Conservation (phyloP, 2,329 filamentous ascomycete species). For the Chaetomiaceae sp. region DNA sequence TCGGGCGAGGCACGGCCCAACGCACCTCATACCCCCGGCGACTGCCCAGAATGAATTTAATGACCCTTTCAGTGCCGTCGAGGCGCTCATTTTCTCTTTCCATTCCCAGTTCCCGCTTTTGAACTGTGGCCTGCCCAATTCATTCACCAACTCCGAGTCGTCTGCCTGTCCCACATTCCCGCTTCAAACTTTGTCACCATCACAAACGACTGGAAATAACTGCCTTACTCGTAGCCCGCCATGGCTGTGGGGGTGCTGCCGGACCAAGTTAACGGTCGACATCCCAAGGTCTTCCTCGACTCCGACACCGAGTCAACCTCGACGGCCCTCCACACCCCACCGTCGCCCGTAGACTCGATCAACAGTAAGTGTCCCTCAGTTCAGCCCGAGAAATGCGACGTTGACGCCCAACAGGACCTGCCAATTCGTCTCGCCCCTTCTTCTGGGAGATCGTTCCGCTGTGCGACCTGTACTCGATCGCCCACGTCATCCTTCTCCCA, state of each 20-base stretch:
- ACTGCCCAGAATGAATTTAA: too few species aligned
- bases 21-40: too few species aligned
- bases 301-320: background rate
- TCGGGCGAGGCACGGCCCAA: too few species aligned
- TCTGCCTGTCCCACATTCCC: too few species aligned
- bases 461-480: constrained; percentile 22
- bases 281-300: background rate
- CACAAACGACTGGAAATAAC: too few species aligned
- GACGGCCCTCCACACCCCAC: background rate
- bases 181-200: background rate
- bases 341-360: background rate
- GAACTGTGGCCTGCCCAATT: too few species aligned
- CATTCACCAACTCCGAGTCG: too few species aligned
- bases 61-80: too few species aligned
- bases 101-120: too few species aligned
- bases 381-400: too few species aligned
- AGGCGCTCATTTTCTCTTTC: too few species aligned
- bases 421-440: constrained; percentile 9
- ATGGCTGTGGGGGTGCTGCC: constrained; percentile 17
- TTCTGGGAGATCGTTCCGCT: constrained; percentile 20
- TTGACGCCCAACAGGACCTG: background rate
- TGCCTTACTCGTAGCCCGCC: too few species aligned
- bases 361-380: background rate
- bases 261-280: background rate
- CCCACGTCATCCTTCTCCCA: constrained; percentile 15